Percentiles rank a stretch among this genome's conserved stretches.
Evolutionary conservation across 83 land plant genomes (phyloP).

Genomic region (Picea abies): DNA sequence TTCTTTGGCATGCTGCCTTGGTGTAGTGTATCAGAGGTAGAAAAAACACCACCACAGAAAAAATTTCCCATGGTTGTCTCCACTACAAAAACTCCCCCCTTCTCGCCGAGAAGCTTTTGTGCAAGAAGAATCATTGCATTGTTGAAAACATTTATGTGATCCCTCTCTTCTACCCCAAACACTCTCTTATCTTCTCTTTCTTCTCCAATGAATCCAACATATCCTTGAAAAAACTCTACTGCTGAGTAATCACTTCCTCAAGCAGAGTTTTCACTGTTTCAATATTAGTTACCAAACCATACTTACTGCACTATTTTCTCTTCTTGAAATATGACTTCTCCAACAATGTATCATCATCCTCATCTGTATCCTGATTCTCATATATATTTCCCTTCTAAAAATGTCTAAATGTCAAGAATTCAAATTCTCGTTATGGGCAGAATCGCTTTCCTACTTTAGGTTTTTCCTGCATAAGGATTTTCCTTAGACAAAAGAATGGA

Average conservation of each 20-base stretch:
- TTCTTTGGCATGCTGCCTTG: slow-evolving; percentile 6
- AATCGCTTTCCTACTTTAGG: slow-evolving; percentile 11
- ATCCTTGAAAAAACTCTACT: slow-evolving; percentile 35
- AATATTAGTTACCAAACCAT: slow-evolving; percentile 35
- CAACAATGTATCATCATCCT: slow-evolving; percentile 11
- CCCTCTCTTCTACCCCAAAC: slow-evolving; percentile 40
- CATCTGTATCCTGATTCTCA: neutral
- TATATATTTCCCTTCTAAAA: neutral
- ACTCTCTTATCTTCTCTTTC: slow-evolving; percentile 40
- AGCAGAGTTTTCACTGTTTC: slow-evolving; percentile 35
- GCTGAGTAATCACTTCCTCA: slow-evolving; percentile 35
- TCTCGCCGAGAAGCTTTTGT: slow-evolving; percentile 46
- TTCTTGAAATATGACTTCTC: slow-evolving; percentile 20
- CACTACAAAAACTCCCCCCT: neutral
- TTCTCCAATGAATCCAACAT: slow-evolving; percentile 42
- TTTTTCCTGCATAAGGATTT: slow-evolving; percentile 36
- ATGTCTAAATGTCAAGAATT: neutral
- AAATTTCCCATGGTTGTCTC: neutral
- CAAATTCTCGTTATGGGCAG: neutral
- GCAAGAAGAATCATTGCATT: slow-evolving; percentile 54
- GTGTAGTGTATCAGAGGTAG: neutral
- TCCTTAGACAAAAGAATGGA: slow-evolving; percentile 37
- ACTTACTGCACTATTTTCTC: slow-evolving; percentile 23
- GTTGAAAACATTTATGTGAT: slow-evolving; percentile 40
- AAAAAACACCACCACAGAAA: neutral